Evolutionary conservation across 371 early-diverging fungal genomes (phyloP), one percentile per base, ranked within the genome.

Genomic region (Coemansia sp.): DNA sequence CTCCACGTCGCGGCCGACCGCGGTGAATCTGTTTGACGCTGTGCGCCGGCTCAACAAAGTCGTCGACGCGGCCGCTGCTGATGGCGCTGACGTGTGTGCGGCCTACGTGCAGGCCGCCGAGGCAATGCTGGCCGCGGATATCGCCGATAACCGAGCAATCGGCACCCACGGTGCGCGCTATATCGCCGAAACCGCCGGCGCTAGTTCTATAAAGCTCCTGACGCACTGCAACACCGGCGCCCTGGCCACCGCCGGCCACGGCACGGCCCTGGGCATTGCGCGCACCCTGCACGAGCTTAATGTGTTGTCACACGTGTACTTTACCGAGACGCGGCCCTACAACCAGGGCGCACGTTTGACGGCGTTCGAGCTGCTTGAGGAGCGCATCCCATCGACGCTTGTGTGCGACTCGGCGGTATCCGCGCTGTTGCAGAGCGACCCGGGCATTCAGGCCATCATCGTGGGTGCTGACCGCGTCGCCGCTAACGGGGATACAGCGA

Each of bases 141-240:
- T 97, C 5, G 67, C 82, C 52, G 95, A 95, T 65, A 97, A 97
- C 81, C 84, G 82, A 70, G 86, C 83, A 68, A 96, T 98, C 81
- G 98, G 98, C 4, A 55, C 72, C 16, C 83, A 75, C 66, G 98
- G 98, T 30, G 90, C 90, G 11, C 82, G 85, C 42, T 84, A 90
- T 31, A 63, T 79, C 30, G 43, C 39, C 9, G 6, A 0, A 20
- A 16, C 30, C 3, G 65, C 81, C 39, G n/a, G n/a, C n/a, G n/a
- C n/a, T n/a, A 11, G 71, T 69, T 3, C 5, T 14, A 16, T 45
- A 66, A 78, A 84, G 54, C 88, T 97, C 4, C 76, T 97, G 65
- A 98, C 98, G 4, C 97, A 97, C 77, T 98, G 98, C 81, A 98
- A 98, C 76, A 97, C 97, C 30, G 98, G 97, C 68, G 88, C 91